A percentile compares a stretch with the other conserved stretches of the same genome.
Evolutionary conservation across 208 protist genomes (phyloP).

Genomic region (Tritrichomonas foetus): DNA sequence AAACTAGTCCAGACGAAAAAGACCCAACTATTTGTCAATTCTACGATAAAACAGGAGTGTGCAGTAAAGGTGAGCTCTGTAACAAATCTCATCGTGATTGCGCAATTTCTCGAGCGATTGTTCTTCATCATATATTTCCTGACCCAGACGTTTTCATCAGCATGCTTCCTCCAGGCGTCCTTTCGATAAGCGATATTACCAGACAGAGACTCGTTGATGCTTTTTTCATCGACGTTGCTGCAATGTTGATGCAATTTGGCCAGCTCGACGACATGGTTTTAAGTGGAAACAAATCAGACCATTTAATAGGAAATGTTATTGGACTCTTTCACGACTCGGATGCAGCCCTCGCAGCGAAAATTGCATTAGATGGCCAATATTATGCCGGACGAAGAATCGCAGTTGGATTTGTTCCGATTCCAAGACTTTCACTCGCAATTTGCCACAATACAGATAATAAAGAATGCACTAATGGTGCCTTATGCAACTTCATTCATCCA

Average conservation of each 20-base stretch:
- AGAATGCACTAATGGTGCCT: neutral
- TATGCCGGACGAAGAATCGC: neutral
- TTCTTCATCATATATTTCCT: slow-evolving; percentile 38
- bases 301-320: neutral
- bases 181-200: neutral
- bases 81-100: neutral
- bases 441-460: neutral
- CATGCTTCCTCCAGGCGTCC: neutral
- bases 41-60: neutral
- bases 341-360: neutral
- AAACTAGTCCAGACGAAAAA: neutral
- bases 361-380: neutral
- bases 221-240: neutral
- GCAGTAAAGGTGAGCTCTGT: neutral
- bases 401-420: neutral
- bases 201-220: neutral
- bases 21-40: neutral
- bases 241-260: neutral
- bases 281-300: neutral
- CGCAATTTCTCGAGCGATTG: neutral
- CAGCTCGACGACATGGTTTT: neutral
- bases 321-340: neutral
- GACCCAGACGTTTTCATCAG: neutral
- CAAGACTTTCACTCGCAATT: neutral
- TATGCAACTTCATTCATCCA: neutral